A percentile compares a stretch with the other conserved stretches of the same genome.
Evolutionary conservation across 768 basidiomycete species (phyloP).

Genomic region (Omphalotus guepiniiformis): DNA sequence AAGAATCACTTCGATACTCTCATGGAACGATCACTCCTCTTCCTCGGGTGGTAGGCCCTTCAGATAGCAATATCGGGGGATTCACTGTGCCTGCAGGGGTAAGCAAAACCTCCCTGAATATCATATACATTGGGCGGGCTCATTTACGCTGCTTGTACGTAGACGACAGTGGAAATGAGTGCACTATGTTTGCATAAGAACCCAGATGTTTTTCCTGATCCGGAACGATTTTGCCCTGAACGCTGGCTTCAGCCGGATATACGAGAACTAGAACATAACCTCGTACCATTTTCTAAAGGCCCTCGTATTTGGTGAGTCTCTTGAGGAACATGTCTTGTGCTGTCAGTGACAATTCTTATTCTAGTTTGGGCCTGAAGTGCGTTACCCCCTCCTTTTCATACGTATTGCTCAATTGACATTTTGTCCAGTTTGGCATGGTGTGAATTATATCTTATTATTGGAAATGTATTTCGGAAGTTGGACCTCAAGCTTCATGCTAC

Average conservation of each 20-base stretch:
- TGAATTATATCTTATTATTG: constrained; percentile 3
- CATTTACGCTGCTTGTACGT: background rate
- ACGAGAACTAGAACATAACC: constrained; percentile 28
- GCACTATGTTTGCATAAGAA: constrained; percentile 35
- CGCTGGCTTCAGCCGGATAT: constrained; percentile 35
- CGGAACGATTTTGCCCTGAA: constrained; percentile 35
- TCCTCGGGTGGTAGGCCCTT: constrained; percentile 34
- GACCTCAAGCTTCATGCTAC: background rate
- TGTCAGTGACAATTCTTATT: background rate
- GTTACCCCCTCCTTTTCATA: background rate
- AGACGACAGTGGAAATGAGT: constrained; percentile 41
- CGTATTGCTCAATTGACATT: background rate
- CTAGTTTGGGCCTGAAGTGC: constrained; percentile 7
- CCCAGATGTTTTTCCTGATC: constrained; percentile 35
- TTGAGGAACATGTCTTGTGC: background rate
- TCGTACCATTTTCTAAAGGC: constrained; percentile 31
- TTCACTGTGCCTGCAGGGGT: constrained; percentile 34
- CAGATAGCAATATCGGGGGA: constrained; percentile 30
- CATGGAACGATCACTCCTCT: constrained; percentile 35
- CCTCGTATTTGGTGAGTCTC: constrained; percentile 4
- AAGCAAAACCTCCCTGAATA: constrained; percentile 13
- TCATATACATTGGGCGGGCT: background rate
- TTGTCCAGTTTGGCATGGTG: background rate
- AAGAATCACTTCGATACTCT: constrained; percentile 40
- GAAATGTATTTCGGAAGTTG: background rate